These are phyloP conservation scores for Bertia moriformis DNA, from an alignment of 2,329 filamentous ascomycete genomes.

Conservation along the genomic window DNA sequence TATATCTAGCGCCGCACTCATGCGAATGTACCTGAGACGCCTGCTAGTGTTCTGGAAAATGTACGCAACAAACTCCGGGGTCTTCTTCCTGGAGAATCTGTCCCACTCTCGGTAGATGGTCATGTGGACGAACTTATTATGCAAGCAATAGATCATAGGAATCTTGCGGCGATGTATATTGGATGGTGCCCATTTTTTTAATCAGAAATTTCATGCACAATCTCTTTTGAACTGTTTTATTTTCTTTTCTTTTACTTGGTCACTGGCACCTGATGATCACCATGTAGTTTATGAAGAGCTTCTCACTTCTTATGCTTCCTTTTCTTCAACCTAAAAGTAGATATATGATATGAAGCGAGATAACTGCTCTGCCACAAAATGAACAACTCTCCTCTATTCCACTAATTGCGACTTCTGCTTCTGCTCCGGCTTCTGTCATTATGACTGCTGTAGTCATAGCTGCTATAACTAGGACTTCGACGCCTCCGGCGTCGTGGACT, in stretches of 20 bases:
- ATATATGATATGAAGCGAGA: too few species aligned
- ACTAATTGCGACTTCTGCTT: neutral
- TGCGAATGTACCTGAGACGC: constrained; percentile 23
- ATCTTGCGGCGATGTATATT: constrained; percentile 54
- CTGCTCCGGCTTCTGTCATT: constrained; percentile 6
- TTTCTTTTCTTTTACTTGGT: too few species aligned
- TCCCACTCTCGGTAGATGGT: constrained; percentile 53
- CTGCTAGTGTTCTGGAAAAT: constrained; percentile 51
- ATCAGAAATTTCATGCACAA: too few species aligned
- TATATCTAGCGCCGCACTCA: neutral
- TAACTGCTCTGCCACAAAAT: too few species aligned
- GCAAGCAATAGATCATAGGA: constrained; percentile 41
- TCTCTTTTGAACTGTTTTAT: too few species aligned
- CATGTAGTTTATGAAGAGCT: too few species aligned
- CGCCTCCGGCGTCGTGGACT: constrained; percentile 18
- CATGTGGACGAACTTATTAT: constrained; percentile 53
- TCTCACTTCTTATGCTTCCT: too few species aligned
- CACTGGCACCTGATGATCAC: too few species aligned
- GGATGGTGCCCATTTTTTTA: constrained; percentile 53
- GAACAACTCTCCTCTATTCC: too few species aligned
- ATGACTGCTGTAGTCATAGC: constrained; percentile 22
- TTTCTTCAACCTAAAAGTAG: too few species aligned
- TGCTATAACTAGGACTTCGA: constrained; percentile 32
- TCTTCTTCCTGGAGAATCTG: constrained; percentile 44
- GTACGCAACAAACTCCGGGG: constrained; percentile 50